Conservation (phyloP, 2,329 filamentous ascomycete species). For the Colletotrichum liriopes region DNA sequence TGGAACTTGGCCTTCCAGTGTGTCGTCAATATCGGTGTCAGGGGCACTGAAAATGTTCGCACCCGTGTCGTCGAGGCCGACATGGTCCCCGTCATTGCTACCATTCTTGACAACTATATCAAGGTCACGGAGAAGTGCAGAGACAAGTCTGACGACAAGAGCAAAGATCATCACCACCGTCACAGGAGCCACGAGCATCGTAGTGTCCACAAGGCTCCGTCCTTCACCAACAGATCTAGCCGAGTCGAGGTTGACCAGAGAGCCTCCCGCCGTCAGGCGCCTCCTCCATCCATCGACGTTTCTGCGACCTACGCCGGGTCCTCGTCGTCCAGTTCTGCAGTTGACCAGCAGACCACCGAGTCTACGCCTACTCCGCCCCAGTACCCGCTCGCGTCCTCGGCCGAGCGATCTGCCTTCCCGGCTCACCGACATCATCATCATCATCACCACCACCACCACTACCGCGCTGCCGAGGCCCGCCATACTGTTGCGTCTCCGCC, state of each 20-base stretch:
- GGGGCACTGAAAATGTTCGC: slow-evolving; percentile 93
- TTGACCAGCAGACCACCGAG: slow-evolving; percentile 63
- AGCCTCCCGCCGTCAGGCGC: slow-evolving; percentile 81
- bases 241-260: slow-evolving; percentile 73
- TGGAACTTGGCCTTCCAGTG: slow-evolving; percentile 99
- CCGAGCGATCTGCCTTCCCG: slow-evolving; percentile 78
- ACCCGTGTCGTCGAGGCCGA: slow-evolving; percentile 98
- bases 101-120: slow-evolving; percentile 98
- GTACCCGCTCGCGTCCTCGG: slow-evolving; percentile 78
- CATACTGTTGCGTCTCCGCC: slow-evolving; percentile 65
- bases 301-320: slow-evolving; percentile 60
- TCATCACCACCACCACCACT: slow-evolving; percentile 67
- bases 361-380: slow-evolving; percentile 71
- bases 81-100: slow-evolving; percentile 99
- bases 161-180: slow-evolving; percentile 72
- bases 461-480: slow-evolving; percentile 66
- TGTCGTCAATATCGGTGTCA: slow-evolving; percentile 97
- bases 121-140: slow-evolving; percentile 94
- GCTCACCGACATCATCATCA: slow-evolving; percentile 61
- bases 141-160: slow-evolving; percentile 89
- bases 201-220: slow-evolving; percentile 64
- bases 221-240: slow-evolving; percentile 68
- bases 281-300: slow-evolving; percentile 79
- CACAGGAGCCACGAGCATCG: slow-evolving; percentile 67
- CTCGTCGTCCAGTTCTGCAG: slow-evolving; percentile 56